Base-by-base conservation (phyloP, 164 flowering plant genomes). In the Sextonia rubra region DNA sequence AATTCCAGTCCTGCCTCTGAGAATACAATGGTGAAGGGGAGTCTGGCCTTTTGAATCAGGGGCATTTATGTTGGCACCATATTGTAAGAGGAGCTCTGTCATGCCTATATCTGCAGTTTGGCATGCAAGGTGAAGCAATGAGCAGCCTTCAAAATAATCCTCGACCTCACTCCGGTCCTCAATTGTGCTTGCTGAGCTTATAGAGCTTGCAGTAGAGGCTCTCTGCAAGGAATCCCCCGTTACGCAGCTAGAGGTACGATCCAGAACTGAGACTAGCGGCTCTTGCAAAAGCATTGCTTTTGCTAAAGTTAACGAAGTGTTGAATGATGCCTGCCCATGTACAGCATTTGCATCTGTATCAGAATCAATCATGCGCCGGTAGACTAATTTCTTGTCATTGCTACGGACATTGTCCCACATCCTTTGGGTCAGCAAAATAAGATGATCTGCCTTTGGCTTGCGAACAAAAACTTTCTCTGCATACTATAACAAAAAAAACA, bases 31-130 rank as follows among this genome's bases (percentile, higher is more conserved):
- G 80, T 94, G 97, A 73, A 94, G 87, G 63, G 98, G 92, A 1
- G 94, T 88, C 68, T 76, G 90, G 25, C 93, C 93, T 76, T 75
- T 83, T 23, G 85, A 82, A 83, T 94, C 97, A 70, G 79, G 66
- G 71, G 86, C 86, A 82, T 87, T 82, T 71, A 87, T 76, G 65
- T 88, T 83, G 56, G 93, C 97, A 66, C 98, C 94, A 78, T 91
- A 87, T 79, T 92, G 98, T 76, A 94, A 79, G 15, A 94, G 93
- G 55, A 94, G 87, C 84, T 94, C 97, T 15, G 92, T 84, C 98
- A 94, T 94, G 80, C 92, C 91, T 56, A 89, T 67, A 61, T 92
- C 98, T 29, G 90, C 85, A 68, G 84, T 79, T 74, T 87, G 86
- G 78, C 98, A 94, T 29, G 97, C 97, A 30, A 91, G 88, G 75